Evolutionary conservation across 106 monocot species (phyloP).

Genomic region (Iris macrosiphon): DNA sequence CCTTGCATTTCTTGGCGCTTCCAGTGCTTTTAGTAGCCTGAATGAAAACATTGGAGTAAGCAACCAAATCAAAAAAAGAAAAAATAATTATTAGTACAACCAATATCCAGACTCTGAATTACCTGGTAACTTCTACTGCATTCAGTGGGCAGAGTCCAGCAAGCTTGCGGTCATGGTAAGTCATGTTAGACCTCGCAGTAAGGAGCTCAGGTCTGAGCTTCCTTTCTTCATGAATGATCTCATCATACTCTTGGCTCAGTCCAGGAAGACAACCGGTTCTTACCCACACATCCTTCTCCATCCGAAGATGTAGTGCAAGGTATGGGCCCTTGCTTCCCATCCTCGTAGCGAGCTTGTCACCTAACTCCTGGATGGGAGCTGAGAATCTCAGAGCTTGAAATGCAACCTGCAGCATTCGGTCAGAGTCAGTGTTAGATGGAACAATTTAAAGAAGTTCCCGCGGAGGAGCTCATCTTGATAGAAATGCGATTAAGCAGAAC

Average conservation of each 20-base stretch:
- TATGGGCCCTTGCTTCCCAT: constrained; percentile 89
- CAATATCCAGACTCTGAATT: too few species aligned
- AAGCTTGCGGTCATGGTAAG: constrained; percentile 70
- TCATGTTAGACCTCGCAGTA: constrained; percentile 83
- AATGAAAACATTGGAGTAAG: background rate
- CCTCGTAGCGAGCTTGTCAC: constrained; percentile 49
- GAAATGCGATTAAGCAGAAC: too few species aligned
- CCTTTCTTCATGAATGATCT: constrained; percentile 56
- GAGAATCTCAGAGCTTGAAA: constrained; percentile 75
- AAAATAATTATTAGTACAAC: too few species aligned
- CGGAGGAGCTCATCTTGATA: background rate
- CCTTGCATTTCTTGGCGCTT: constrained; percentile 50
- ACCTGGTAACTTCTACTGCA: constrained; percentile 73
- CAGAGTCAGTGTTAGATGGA: background rate
- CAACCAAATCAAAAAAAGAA: background rate
- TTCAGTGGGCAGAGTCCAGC: constrained; percentile 84
- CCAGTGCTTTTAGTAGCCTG: constrained; percentile 79
- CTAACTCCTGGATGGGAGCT: constrained; percentile 50
- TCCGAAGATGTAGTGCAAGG: constrained; percentile 69
- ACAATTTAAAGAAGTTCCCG: background rate
- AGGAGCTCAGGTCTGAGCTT: constrained; percentile 67
- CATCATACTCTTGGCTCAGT: constrained; percentile 38
- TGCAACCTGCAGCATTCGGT: constrained; percentile 43
- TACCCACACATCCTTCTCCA: constrained; percentile 97
- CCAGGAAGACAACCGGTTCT: constrained; percentile 86